phyloP scores from a whole-genome alignment of 176 grass and related monocot genomes.

The Musa itinerans region DNA sequence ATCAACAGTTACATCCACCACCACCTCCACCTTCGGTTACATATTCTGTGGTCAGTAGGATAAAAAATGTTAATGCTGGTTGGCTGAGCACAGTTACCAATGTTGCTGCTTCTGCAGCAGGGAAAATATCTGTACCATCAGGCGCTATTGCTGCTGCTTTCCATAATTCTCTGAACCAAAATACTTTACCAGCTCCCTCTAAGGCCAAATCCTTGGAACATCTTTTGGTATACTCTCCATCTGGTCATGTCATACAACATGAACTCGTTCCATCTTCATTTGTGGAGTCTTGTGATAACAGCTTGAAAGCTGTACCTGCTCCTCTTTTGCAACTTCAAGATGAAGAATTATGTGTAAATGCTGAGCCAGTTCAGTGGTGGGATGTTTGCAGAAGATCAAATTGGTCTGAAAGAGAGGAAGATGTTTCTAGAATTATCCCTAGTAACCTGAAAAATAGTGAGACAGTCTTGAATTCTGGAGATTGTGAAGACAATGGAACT shows the following conservation, averaged over 20 bases:
- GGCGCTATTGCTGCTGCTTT: conserved; percentile 74
- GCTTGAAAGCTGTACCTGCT: conserved; percentile 52
- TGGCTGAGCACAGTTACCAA: conserved; percentile 97
- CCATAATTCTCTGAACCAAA: conserved; percentile 68
- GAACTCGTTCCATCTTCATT: conserved; percentile 73
- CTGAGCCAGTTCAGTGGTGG: conserved; percentile 99
- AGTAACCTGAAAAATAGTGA: conserved; percentile 40
- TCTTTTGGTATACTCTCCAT: conserved; percentile 93
- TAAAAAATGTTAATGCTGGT: conserved; percentile 84
- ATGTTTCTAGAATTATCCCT: conserved; percentile 47
- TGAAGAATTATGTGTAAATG: conserved; percentile 76
- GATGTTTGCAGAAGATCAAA: conserved; percentile 94
- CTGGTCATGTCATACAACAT: conserved; percentile 98
- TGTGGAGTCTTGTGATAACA: conserved; percentile 50
- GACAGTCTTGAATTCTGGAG: conserved; percentile 46
- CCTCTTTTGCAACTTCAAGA: conserved; percentile 65
- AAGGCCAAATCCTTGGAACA: conserved; percentile 79
- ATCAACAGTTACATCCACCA: conserved; percentile 74
- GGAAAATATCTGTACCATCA: conserved; percentile 73
- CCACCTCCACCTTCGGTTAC: conserved; percentile 46
- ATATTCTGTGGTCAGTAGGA: conserved; percentile 85
- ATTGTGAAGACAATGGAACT: conserved; percentile 56
- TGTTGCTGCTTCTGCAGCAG: conserved; percentile 87
- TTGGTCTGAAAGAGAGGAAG: conserved; percentile 87
- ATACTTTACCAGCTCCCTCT: conserved; percentile 34